These are phyloP conservation scores for Canavalia gladiata DNA, from an alignment of 306 rosid genomes.

Conservation along the genomic window DNA sequence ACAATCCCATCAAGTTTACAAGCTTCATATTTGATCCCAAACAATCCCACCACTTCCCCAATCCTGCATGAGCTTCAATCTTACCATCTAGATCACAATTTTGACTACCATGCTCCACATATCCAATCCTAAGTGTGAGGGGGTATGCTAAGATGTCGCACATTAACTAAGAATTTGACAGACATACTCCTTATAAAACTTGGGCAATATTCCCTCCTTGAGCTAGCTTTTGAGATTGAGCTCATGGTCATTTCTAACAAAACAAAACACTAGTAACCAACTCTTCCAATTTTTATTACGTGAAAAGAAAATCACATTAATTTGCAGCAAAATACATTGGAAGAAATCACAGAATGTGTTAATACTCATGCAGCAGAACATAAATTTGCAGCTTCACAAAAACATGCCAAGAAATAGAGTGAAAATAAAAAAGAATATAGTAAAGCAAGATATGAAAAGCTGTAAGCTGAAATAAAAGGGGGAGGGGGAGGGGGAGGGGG, in stretches of 20 bases:
- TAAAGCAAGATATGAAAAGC: not conserved
- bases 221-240: not conserved
- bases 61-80: no score
- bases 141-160: not conserved
- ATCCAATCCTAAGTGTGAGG: not conserved
- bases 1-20: no score
- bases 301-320: not conserved
- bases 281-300: slow-evolving; percentile 22
- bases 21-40: no score
- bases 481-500: not conserved
- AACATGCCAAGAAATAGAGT: slow-evolving; percentile 7
- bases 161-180: not conserved
- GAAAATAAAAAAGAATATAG: slow-evolving; percentile 17
- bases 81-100: no score
- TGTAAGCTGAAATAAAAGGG: not conserved
- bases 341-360: not conserved
- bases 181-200: not conserved
- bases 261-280: slow-evolving; percentile 14
- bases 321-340: not conserved
- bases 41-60: no score
- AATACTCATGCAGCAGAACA: not conserved
- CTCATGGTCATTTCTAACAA: not conserved
- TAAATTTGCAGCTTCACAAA: slow-evolving; percentile 19
- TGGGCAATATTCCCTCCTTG: no score
- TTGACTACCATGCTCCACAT: not conserved